Base-by-base conservation (phyloP, 2,329 filamentous ascomycete species). In the Aureobasidium sp. region DNA sequence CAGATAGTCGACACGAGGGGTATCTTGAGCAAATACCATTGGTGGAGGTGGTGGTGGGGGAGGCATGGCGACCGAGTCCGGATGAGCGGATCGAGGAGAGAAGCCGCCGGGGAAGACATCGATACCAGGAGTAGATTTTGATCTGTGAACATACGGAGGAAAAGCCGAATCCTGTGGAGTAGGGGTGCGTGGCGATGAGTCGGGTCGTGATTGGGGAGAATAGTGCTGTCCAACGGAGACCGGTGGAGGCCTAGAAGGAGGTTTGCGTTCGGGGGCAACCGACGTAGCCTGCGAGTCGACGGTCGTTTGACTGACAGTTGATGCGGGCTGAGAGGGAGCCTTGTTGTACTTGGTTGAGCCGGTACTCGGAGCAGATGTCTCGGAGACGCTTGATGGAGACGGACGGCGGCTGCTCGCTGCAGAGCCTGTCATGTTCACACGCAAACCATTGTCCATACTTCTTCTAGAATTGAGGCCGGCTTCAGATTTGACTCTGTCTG, bases 1-100 rank as follows among this genome's bases (percentile, higher is more conserved):
- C 21, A 97, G 80, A 71, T 97, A 97, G 72, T 97, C 93, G 21
- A 97, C 91, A 64, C 90, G 84, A 0, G 93, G 93, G 13, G 86
- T 82, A 44, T 91, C 85, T 47, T 87, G 80, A 39, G 83, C 79
- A 44, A 81, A 66, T 57, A 86, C 77, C 67, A 85, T 82, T 9
- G 91, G 83, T 0, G 88, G 86, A 1, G 90, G 88, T 2, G 89
- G 91, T 0, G 91, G 91, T 0, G 90, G 85, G n/a, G 78, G 78
- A 41, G 82, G 75, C 1, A 61, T 44, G 21, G 48, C 57, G 3
- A 61, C 44, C 3, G 58, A 53, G 29, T 78, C 66, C 60, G 64
- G 64, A 65, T 47, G 63, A 47, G 41, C n/a, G 5, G 67, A 73
- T 74, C 75, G 78, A 71, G 72, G 62, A 66, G 71, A 68, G 81